phyloP scores from a whole-genome alignment of 805 yeast species.

The Tetrapisispora iriomotensis region DNA sequence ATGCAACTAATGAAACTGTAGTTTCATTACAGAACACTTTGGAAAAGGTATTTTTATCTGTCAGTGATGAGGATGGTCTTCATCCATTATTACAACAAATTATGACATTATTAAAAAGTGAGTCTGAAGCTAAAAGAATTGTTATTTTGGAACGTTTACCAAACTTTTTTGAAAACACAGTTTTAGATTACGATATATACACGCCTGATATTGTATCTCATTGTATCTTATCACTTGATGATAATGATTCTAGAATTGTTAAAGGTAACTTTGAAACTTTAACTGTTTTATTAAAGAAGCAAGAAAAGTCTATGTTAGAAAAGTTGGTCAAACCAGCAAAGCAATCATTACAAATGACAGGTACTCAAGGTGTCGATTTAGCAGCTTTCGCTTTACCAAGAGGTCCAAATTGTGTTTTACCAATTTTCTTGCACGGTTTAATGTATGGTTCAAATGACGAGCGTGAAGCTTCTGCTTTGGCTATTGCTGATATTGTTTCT shows the following conservation, averaged over 20 bases:
- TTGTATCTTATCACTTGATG: slow-evolving; percentile 65
- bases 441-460: slow-evolving; percentile 85
- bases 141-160: slow-evolving; percentile 60
- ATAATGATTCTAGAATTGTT: slow-evolving; percentile 52
- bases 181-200: slow-evolving; percentile 62
- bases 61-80: slow-evolving; percentile 66
- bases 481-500: slow-evolving; percentile 76
- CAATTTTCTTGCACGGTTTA: slow-evolving; percentile 87
- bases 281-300: slow-evolving; percentile 53
- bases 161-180: slow-evolving; percentile 55
- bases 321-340: slow-evolving; percentile 70
- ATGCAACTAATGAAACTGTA: slow-evolving; percentile 31
- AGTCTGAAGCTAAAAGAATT: slow-evolving; percentile 53
- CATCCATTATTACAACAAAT: slow-evolving; percentile 81
- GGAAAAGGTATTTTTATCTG: slow-evolving; percentile 61
- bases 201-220: slow-evolving; percentile 65
- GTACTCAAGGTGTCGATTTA: slow-evolving; percentile 52
- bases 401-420: slow-evolving; percentile 82
- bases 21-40: slow-evolving; percentile 44
- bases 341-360: slow-evolving; percentile 58
- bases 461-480: slow-evolving; percentile 79
- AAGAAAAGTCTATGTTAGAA: slow-evolving; percentile 69
- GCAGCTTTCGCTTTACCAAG: slow-evolving; percentile 64
- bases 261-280: slow-evolving; percentile 56
- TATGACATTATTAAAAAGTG: slow-evolving; percentile 65